phyloP scores from a whole-genome alignment of 2,329 filamentous ascomycete species.

The Fusarium avenaceum region DNA sequence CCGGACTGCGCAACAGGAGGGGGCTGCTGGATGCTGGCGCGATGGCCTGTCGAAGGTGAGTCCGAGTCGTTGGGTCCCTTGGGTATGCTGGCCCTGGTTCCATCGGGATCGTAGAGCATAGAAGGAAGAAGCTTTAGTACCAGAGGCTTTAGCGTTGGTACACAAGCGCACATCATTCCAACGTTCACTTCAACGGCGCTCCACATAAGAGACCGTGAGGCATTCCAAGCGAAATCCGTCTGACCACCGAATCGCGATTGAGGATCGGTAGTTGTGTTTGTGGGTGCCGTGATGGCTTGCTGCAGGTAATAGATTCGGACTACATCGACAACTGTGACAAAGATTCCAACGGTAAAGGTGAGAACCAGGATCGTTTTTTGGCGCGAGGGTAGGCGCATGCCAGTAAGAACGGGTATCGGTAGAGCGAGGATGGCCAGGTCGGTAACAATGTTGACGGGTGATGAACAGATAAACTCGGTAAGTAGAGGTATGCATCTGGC shows the following conservation, averaged over 20 bases:
- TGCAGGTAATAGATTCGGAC: conserved; percentile 92
- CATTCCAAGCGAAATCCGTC: conserved; percentile 76
- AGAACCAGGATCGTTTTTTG: conserved; percentile 90
- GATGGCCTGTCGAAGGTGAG: conserved; percentile 44
- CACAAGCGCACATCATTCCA: conserved; percentile 89
- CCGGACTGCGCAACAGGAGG: conserved; percentile 41
- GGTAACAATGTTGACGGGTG: conserved; percentile 92
- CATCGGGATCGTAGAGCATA: conserved; percentile 67
- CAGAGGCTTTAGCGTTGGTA: conserved; percentile 92
- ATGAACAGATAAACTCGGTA: conserved; percentile 78
- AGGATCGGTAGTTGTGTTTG: conserved; percentile 53
- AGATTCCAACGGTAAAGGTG: conserved; percentile 88
- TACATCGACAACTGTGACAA: conserved; percentile 89
- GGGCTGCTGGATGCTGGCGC: conserved; percentile 45
- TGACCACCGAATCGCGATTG: conserved; percentile 65
- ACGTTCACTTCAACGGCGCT: conserved; percentile 91
- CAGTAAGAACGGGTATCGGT: conserved; percentile 88
- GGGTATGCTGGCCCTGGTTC: conserved; percentile 52
- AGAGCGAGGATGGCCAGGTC: conserved; percentile 89
- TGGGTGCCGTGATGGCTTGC: conserved; percentile 69
- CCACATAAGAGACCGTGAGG: conserved; percentile 92
- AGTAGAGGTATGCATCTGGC: conserved; percentile 68
- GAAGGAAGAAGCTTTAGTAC: conserved; percentile 74
- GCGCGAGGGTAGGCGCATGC: conserved; percentile 84
- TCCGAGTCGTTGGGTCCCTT: conserved; percentile 53